Evolutionary conservation across 495 filamentous ascomycete species (phyloP), one percentile per base, ranked within the genome.

Genomic region (Penicillium pulvis): DNA sequence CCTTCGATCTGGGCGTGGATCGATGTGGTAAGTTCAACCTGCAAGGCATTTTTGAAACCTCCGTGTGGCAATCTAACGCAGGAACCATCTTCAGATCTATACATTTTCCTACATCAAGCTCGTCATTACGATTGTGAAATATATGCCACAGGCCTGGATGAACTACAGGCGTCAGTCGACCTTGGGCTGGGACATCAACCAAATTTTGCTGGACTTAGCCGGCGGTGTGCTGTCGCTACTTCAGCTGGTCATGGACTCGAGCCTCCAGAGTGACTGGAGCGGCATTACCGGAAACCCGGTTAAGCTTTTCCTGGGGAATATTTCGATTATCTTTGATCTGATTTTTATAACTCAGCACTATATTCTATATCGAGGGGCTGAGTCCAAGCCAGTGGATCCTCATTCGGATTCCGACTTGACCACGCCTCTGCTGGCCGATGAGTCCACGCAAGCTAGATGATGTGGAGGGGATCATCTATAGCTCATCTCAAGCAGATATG

Each of bases 311-410:
- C 77, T 98, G 47, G 87, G 88, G 7, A 92, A 94, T 65, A 81
- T 96, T 51, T 87, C 86, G 43, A 87, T 97, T 56, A 59, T 89
- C n/a, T 97, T 96, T 66, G 93, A 97, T 66, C 28, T 88, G 6
- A 75, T 97, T 24, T 98, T 97, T 63, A 84, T 96, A 46, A 67
- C 80, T 17, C 94, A 98, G 72, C 94, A 98, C 75, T 97, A 91
- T 67, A 73, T 90, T 24, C 73, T 95, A 6, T 96, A 95, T 69
- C 77, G 70, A 30, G 62, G 70, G 14, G 46, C 46, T 17, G 64
- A 71, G 4, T 39, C 12, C 44, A 67, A 53, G 71, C 49, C 42
- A 53, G 12, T 3, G 11, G 2, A 6, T 49, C 26, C 17, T 16
- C 20, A 43, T 26, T 30, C 51, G 20, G 64, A 59, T 12, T 47